Evolutionary conservation across 768 basidiomycete genomes (phyloP).

Genomic region (Fibroporia radiculosa): DNA sequence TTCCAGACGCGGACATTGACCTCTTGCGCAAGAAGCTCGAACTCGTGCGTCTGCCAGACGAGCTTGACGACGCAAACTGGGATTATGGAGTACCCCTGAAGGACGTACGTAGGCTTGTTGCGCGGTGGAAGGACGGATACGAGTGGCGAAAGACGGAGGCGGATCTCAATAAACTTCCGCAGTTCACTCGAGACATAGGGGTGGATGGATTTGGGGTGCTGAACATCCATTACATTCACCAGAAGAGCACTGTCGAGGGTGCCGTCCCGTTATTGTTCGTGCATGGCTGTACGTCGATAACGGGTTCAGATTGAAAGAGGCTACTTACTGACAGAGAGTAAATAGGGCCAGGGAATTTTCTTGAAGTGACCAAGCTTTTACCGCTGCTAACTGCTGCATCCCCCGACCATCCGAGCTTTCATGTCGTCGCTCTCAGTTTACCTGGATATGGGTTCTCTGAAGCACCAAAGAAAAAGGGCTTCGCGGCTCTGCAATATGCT

Average conservation of each 20-base stretch:
- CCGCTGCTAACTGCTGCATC: constrained; percentile 39
- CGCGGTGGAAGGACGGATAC: constrained; percentile 44
- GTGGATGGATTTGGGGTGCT: constrained; percentile 40
- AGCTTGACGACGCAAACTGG: constrained; percentile 19
- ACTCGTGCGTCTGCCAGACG: constrained; percentile 21
- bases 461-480: constrained; percentile 45
- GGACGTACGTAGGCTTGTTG: constrained; percentile 39
- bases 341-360: constrained; percentile 55
- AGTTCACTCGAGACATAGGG: constrained; percentile 44
- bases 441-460: constrained; percentile 61
- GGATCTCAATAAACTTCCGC: constrained; percentile 45
- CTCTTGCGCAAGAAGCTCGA: constrained; percentile 19
- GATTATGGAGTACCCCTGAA: constrained; percentile 32
- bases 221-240: constrained; percentile 53
- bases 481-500: constrained; percentile 41
- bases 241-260: constrained; percentile 32
- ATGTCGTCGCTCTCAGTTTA: constrained; percentile 51
- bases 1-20: constrained; percentile 16
- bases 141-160: constrained; percentile 51
- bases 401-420: constrained; percentile 45
- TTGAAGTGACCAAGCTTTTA: constrained; percentile 50
- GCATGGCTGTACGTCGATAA: constrained; percentile 43
- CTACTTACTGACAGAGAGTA: constrained; percentile 1
- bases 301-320: neutral
- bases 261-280: constrained; percentile 56